Conservation (phyloP, 2,329 filamentous ascomycete species). For the Orbilia quercus region DNA sequence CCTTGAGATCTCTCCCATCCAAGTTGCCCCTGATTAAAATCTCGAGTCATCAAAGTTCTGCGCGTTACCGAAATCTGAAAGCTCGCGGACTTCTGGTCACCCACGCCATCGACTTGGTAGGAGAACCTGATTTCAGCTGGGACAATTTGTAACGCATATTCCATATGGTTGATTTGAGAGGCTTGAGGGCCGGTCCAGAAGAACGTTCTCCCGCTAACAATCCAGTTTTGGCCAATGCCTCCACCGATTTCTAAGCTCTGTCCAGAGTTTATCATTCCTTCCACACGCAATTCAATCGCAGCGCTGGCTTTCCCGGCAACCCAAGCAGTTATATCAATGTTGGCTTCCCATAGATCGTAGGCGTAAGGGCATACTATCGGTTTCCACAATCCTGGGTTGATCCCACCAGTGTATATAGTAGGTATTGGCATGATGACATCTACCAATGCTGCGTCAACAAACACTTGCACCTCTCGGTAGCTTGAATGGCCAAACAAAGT, state of each 20-base stretch:
- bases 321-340: slow-evolving; percentile 84
- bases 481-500: slow-evolving; percentile 75
- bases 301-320: slow-evolving; percentile 57
- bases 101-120: slow-evolving; percentile 15
- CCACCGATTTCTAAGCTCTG: slow-evolving; percentile 31
- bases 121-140: slow-evolving; percentile 15
- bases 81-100: slow-evolving; percentile 6
- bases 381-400: slow-evolving; percentile 80
- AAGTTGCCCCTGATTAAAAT: neutral
- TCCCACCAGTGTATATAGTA: slow-evolving; percentile 82
- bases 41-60: slow-evolving; percentile 1
- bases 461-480: slow-evolving; percentile 81
- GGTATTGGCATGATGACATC: slow-evolving; percentile 85
- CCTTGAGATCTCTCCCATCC: slow-evolving; percentile 19
- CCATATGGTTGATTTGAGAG: slow-evolving; percentile 65
- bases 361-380: slow-evolving; percentile 82
- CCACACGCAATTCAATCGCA: slow-evolving; percentile 34
- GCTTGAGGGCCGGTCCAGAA: slow-evolving; percentile 73
- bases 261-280: slow-evolving; percentile 20
- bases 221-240: slow-evolving; percentile 75
- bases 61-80: slow-evolving; percentile 32
- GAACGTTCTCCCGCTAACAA: slow-evolving; percentile 82
- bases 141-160: slow-evolving; percentile 15
- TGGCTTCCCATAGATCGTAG: slow-evolving; percentile 81
- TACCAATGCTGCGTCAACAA: slow-evolving; percentile 77